phyloP scores from a whole-genome alignment of 78 protist genomes.

The Cavenderia fasciculata region DNA sequence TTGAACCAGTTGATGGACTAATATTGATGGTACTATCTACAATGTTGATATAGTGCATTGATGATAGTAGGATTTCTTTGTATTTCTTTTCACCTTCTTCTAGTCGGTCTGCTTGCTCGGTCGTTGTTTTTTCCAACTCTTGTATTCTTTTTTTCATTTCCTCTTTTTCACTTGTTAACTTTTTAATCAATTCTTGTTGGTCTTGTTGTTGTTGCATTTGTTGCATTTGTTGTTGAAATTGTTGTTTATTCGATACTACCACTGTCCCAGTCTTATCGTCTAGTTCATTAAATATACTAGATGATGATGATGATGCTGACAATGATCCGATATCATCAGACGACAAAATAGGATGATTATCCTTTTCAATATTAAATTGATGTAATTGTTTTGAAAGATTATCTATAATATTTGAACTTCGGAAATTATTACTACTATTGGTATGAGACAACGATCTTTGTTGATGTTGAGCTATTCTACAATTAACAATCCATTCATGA shows the following conservation, averaged over 20 bases:
- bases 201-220: no score
- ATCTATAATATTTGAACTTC: slow-evolving; percentile 3
- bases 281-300: not conserved
- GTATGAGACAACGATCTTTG: not conserved
- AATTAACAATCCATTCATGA: slow-evolving; percentile 61
- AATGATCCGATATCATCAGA: not conserved
- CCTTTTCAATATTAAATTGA: not conserved
- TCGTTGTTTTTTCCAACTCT: slow-evolving; percentile 28
- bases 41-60: slow-evolving; percentile 70
- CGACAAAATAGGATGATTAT: not conserved
- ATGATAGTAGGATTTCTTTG: slow-evolving; percentile 49
- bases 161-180: no score
- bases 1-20: not conserved
- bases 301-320: not conserved
- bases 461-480: slow-evolving; percentile 6
- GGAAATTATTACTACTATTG: not conserved
- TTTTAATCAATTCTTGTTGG: no score
- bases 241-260: no score
- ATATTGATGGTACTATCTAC: slow-evolving; percentile 43
- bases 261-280: not conserved
- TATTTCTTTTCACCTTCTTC: slow-evolving; percentile 37
- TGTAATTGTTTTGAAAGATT: slow-evolving; percentile 7
- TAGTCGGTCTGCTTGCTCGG: slow-evolving; percentile 1
- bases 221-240: no score
- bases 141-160: slow-evolving; percentile 3